phyloP scores from a whole-genome alignment of 2,329 filamentous ascomycete genomes.

The Dothistroma pini region DNA sequence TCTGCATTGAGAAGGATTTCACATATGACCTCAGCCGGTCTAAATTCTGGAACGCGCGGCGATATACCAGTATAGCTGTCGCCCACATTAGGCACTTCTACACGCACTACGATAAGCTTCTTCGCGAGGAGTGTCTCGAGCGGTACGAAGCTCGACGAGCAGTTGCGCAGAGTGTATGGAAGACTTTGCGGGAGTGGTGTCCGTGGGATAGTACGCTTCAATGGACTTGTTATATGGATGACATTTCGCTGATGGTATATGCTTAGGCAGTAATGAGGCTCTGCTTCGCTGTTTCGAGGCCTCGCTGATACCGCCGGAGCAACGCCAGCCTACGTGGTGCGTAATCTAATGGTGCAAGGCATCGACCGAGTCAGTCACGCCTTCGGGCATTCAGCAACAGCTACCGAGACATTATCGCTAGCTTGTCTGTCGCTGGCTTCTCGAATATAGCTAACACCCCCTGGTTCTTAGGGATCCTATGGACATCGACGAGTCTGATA shows the following conservation, averaged over 20 bases:
- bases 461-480: slow-evolving; percentile 7
- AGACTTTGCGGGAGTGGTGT: slow-evolving; percentile 32
- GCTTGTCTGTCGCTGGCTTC: too few species aligned
- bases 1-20: slow-evolving; percentile 30
- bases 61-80: slow-evolving; percentile 43
- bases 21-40: slow-evolving; percentile 31
- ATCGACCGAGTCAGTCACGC: too few species aligned
- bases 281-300: slow-evolving; percentile 29
- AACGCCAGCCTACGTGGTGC: slow-evolving; percentile 11
- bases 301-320: slow-evolving; percentile 30
- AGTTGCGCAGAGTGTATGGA: slow-evolving; percentile 28
- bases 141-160: slow-evolving; percentile 29
- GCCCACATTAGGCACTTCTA: slow-evolving; percentile 61
- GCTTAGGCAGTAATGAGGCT: slow-evolving; percentile 25
- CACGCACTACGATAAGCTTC: slow-evolving; percentile 58
- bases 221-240: background rate
- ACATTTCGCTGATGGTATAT: background rate
- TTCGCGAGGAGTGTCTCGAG: slow-evolving; percentile 34
- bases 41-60: slow-evolving; percentile 27
- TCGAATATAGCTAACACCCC: too few species aligned
- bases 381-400: too few species aligned
- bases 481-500: slow-evolving; percentile 10
- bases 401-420: too few species aligned
- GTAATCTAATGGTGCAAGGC: too few species aligned
- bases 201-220: slow-evolving; percentile 26